Evolutionary conservation across 1,139 yeast species (phyloP).

Genomic region (Zhuliangozyma parablackwelliae): DNA sequence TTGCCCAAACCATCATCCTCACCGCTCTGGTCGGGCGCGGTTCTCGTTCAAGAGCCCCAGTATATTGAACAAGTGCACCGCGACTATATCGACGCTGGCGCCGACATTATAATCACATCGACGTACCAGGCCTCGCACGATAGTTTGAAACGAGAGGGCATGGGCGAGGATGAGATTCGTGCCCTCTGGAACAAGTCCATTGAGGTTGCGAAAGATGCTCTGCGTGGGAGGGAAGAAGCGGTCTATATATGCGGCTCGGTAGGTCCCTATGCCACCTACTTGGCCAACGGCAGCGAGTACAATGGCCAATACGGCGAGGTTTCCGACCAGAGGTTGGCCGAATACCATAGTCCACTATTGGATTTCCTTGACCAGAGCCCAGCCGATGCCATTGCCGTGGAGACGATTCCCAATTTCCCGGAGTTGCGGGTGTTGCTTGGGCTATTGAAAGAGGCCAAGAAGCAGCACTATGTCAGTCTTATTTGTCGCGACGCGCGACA

Average conservation of each 20-base stretch:
- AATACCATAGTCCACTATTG: constrained; percentile 49
- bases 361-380: constrained; percentile 27
- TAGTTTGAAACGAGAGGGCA: constrained; percentile 30
- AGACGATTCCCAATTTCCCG: constrained; percentile 55
- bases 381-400: constrained; percentile 57
- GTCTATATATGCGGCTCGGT: constrained; percentile 50
- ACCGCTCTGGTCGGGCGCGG: constrained; percentile 61
- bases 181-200: constrained; percentile 30
- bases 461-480: constrained; percentile 24
- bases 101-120: constrained; percentile 52
- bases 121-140: constrained; percentile 58
- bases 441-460: constrained; percentile 17
- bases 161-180: constrained; percentile 20
- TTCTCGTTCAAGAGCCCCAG: constrained; percentile 44
- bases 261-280: constrained; percentile 71
- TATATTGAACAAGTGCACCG: constrained; percentile 47
- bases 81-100: constrained; percentile 50
- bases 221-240: constrained; percentile 4
- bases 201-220: constrained; percentile 27
- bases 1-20: constrained; percentile 10
- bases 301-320: constrained; percentile 52
- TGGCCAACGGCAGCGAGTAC: constrained; percentile 66
- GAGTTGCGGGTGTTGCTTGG: constrained; percentile 42
- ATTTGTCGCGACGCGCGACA: constrained; percentile 20
- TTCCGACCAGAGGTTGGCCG: constrained; percentile 23